Base-by-base conservation (phyloP, 306 rosid genomes). In the Sindora glabra region DNA sequence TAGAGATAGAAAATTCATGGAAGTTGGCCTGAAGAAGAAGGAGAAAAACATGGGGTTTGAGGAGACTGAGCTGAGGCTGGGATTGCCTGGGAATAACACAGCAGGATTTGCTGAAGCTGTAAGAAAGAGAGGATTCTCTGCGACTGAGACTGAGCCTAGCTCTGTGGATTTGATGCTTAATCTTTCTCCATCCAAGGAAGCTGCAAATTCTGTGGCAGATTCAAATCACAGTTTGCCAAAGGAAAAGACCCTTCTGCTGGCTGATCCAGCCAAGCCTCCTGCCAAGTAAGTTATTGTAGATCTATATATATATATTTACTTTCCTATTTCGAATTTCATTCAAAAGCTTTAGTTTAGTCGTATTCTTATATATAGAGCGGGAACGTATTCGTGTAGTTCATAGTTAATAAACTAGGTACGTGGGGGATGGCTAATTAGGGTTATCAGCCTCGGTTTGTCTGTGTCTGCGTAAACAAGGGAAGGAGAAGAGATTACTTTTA, bases 21-120 rank as follows among this genome's bases (percentile, higher is more conserved):
- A 79, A 67, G 62, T 25, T 15, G 70, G 5, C 5, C 8, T 29
- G 5, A 4, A 52, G 3, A 24, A 33, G 36, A 53, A 68, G 56
- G 47, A 59, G 69, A 30, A 57, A 70, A 73, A 42, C 46, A 72
- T 78, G 84, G 77, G 71, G 6, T 79, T 75, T 33, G 88, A 81
- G 68, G 96, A 84, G 76, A 87, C 96, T 8, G 92, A 87, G 62
- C 80, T 87, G 24, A 79, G 87, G 80, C 67, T 87, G 2, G 95
- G 95, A 26, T 13, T 83, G 44, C 95, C 95, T 7, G 92, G 86
- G 10, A 71, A 77, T 36, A 46, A 48, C 33, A 61, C 41, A 50
- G 16, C 39, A 4, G 67, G 48, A 24, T 25, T 13, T 65, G 10
- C 36, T 22, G 48, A 57, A 26, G 50, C 47, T 12, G 56, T 57